These are phyloP conservation scores for Thyridium curvatum DNA, from an alignment of 2,329 filamentous ascomycete species.

Conservation along the genomic window DNA sequence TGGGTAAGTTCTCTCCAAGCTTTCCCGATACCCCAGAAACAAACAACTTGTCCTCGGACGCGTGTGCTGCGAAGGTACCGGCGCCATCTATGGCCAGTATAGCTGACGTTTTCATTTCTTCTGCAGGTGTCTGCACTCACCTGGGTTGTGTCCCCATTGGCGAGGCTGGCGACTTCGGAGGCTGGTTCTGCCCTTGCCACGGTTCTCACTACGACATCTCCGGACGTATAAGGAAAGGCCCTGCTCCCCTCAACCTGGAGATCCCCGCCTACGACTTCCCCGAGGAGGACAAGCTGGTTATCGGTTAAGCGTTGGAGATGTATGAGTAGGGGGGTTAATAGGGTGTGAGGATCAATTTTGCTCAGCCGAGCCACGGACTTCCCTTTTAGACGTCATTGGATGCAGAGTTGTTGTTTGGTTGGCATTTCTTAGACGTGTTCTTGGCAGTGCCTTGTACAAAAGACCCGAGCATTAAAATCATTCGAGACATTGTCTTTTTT, in stretches of 20 bases:
- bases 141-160: slow-evolving; percentile 98
- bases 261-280: slow-evolving; percentile 90
- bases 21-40: background rate
- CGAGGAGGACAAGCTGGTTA: slow-evolving; percentile 79
- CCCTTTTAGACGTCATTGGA: slow-evolving; percentile 6
- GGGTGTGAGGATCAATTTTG: background rate
- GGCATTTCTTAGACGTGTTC: slow-evolving; percentile 12
- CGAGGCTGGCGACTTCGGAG: slow-evolving; percentile 94
- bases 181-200: slow-evolving; percentile 99
- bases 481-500: slow-evolving; percentile 1
- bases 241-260: slow-evolving; percentile 95
- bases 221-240: slow-evolving; percentile 94
- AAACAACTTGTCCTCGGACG: no score
- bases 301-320: slow-evolving; percentile 62
- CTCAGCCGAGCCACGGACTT: background rate
- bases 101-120: no score
- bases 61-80: no score
- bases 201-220: slow-evolving; percentile 99
- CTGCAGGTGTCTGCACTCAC: slow-evolving; percentile 91
- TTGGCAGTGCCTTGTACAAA: slow-evolving; percentile 15
- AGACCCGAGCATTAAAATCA: slow-evolving; percentile 10
- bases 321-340: background rate
- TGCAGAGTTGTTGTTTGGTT: background rate
- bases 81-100: no score
- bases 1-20: slow-evolving; percentile 56